Evolutionary conservation across 108 stramenopile genomes (phyloP), one percentile per base, ranked within the genome.

Genomic region (Cylindrotheca fusiformis): DNA sequence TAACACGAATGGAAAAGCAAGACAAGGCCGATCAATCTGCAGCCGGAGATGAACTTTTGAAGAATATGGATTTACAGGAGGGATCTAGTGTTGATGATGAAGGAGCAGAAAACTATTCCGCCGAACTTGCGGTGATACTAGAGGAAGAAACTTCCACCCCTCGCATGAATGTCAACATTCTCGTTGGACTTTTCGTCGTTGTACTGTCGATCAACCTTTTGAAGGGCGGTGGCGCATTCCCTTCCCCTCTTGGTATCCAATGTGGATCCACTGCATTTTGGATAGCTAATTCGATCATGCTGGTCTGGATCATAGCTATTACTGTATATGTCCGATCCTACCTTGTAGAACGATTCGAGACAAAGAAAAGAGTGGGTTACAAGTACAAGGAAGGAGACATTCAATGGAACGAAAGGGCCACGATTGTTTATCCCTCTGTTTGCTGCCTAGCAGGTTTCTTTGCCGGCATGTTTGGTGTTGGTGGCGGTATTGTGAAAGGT

Each of bases 401-500:
- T 21, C 65, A 79, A 63, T 97, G 97, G 97, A 74, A 93, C 63
- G 64, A 49, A 17, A 60, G 74, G 18, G 68, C 91, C 8, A 95
- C 97, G 2, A 60, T 95, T 6, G 62, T 90, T 8, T 97, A 95
- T 69, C 97, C 97, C 0, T 31, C 65, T 6, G 63, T 97, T 23
- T 95, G 93, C 47, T 80, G 85, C 52, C 58, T 96, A 6, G 97
- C 97, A n/a, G 97, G 97, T 2, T 80, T 96, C 69, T 90, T 86
- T 68, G 97, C 95, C 2, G 97, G 97, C 8, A 81, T 96, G 88
- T 96, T 95, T 60, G 97, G 94, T 10, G 2, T 41, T 6, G 36
- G 72, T 96, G 93, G 94, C 22, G 93, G 91, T 29, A 94, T 97
- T 59, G 88, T 95, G 19, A 95, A 95, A 70, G 94, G 94, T 3